phyloP scores from a whole-genome alignment of 208 protist genomes.

The Leishmania guyanensis region DNA sequence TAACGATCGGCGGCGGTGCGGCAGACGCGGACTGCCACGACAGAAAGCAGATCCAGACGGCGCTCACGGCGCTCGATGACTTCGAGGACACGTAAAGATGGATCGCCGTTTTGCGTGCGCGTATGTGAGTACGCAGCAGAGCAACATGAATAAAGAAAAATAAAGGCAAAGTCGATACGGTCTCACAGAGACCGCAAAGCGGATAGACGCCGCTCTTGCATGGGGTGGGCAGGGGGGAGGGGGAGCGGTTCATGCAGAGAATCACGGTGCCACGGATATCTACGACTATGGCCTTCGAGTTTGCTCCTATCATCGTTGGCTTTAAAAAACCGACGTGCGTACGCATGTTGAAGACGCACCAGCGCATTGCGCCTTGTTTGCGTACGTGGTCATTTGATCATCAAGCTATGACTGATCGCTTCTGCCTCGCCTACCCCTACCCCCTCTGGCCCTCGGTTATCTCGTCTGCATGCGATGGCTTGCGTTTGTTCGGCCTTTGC shows the following conservation, averaged over 20 bases:
- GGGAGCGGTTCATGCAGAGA: neutral
- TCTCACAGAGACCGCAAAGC: neutral
- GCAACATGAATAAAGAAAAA: neutral
- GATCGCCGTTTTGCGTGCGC: neutral
- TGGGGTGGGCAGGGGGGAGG: neutral
- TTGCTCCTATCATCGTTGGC: neutral
- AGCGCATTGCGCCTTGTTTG: neutral
- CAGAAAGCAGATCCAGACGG: constrained; percentile 63
- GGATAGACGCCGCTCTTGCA: neutral
- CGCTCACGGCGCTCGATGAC: constrained; percentile 82
- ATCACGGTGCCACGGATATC: neutral
- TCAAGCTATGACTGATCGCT: neutral
- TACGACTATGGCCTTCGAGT: neutral
- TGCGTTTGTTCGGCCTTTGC: neutral
- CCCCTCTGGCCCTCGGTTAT: neutral
- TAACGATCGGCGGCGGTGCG: constrained; percentile 2
- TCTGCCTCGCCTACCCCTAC: neutral
- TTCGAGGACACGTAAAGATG: constrained; percentile 76
- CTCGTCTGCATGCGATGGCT: neutral
- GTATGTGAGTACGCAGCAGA: neutral
- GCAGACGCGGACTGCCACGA: constrained; percentile 45
- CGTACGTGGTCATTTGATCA: neutral
- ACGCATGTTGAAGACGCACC: neutral
- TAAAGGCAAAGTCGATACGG: neutral
- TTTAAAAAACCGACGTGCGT: neutral